Base-by-base conservation (phyloP, 2,329 filamentous ascomycete species). In the Diaporthe capsici region DNA sequence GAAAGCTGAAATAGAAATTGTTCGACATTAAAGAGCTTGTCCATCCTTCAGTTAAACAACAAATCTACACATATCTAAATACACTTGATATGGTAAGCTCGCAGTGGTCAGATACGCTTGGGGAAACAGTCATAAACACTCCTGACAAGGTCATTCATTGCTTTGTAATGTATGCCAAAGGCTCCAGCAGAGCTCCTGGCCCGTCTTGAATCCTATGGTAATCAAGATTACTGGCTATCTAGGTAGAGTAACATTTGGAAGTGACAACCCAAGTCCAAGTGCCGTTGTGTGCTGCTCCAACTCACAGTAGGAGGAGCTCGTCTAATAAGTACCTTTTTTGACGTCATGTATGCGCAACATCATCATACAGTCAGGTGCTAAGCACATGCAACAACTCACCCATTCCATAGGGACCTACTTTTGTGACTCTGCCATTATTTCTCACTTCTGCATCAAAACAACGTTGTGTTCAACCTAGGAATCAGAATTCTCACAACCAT, bases 341-440 rank as follows among this genome's bases (percentile, higher is more conserved):
- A 68, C 65, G 65, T 70, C 65, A 70, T 70, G 47, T n/a, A 68
- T 53, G 49, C 65, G 25, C 65, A 28, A 25, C 49, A 25, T 1
- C 47, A 70, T 42, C 47, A 70, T 49, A 9, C 44, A 25, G 12
- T 17, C 6, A 25, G 13, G 5, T 6, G 42, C 28, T 20, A n/a
- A 22, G n/a, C 60, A 44, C 60, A 31, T 37, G 25, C 39, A 28
- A 25, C 47, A 28, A 8, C 53, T 28, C n/a, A 55, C 13, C 25
- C 53, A 31, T 55, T 31, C 2, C 13, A 31, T 12, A 39, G 37
- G 25, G 20, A 4, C 25, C 13, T 2, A 7, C 12, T 6, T 53
- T 39, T 17, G 13, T 51, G n/a, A 20, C 6, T 13, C 53, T 3
- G 10, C 13, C 25, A 13, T 39, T 70, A 22, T 31, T 37, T 61